phyloP scores from a whole-genome alignment of 192 early-diverging fungal genomes.

The Linnemannia exigua region DNA sequence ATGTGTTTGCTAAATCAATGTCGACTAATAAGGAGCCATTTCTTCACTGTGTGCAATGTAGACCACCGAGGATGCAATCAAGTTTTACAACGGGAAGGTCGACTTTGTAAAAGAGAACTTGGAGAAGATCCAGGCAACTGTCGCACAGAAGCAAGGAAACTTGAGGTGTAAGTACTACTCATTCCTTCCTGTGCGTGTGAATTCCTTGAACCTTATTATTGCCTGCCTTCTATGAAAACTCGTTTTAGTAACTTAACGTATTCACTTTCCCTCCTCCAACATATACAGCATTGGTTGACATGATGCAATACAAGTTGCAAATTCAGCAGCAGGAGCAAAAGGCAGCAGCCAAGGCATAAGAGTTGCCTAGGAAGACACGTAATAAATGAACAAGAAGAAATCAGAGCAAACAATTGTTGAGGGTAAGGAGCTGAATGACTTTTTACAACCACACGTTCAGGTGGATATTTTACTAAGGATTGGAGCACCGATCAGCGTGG shows the following conservation, averaged over 20 bases:
- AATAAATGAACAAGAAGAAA: slow-evolving; percentile 2
- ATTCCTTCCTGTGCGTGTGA: neutral
- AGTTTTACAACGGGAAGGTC: slow-evolving; percentile 88
- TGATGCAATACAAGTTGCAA: slow-evolving; percentile 71
- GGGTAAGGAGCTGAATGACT: neutral
- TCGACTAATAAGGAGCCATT: too few relatives aligned
- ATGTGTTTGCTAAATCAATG: neutral
- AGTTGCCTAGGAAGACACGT: neutral
- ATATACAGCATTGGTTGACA: slow-evolving; percentile 61
- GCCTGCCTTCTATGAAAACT: neutral
- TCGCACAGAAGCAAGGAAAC: slow-evolving; percentile 83
- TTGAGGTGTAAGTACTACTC: slow-evolving; percentile 63
- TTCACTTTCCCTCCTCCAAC: neutral
- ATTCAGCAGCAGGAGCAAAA: slow-evolving; percentile 56
- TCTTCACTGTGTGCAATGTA: slow-evolving; percentile 26
- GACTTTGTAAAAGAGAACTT: slow-evolving; percentile 86
- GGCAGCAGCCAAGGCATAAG: slow-evolving; percentile 53
- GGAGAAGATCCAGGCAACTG: slow-evolving; percentile 85
- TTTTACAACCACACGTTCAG: neutral
- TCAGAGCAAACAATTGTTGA: neutral
- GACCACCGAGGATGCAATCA: slow-evolving; percentile 82
- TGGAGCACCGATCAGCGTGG: neutral
- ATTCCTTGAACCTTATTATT: neutral
- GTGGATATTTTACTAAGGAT: neutral
- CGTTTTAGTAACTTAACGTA: neutral